These are phyloP conservation scores for Xanthoconium stramineum DNA, from an alignment of 768 basidiomycete genomes.

Conservation along the genomic window DNA sequence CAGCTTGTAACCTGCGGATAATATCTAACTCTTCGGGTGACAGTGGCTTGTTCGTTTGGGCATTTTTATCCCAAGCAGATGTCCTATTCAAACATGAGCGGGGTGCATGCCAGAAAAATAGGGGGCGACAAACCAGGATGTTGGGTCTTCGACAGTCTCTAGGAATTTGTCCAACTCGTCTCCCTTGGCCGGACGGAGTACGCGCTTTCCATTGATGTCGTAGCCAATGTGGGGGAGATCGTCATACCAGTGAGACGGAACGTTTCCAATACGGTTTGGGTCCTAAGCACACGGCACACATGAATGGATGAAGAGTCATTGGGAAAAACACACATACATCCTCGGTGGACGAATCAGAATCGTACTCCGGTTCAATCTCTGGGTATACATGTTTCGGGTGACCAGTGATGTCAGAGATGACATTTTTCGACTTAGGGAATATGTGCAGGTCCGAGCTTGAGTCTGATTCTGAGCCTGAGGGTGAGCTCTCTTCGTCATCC, in stretches of 20 bases:
- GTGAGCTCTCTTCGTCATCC: slow-evolving; percentile 37
- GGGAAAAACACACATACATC: slow-evolving; percentile 53
- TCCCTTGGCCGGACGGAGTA: slow-evolving; percentile 89
- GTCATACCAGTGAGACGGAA: slow-evolving; percentile 99
- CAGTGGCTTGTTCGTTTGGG: slow-evolving; percentile 82
- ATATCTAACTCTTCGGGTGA: slow-evolving; percentile 92
- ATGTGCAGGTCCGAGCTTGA: slow-evolving; percentile 50
- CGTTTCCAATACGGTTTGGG: slow-evolving; percentile 91
- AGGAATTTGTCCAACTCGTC: slow-evolving; percentile 98
- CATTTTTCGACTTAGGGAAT: slow-evolving; percentile 61
- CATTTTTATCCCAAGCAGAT: slow-evolving; percentile 85
- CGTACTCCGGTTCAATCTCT: slow-evolving; percentile 87
- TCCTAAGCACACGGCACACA: slow-evolving; percentile 45
- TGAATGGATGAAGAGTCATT: slow-evolving; percentile 2
- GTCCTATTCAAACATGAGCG: slow-evolving; percentile 53
- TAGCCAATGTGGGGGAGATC: slow-evolving; percentile 99
- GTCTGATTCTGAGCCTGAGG: slow-evolving; percentile 29
- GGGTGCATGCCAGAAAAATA: not conserved
- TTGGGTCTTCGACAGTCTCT: slow-evolving; percentile 87
- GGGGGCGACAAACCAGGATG: slow-evolving; percentile 63
- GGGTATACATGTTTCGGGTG: slow-evolving; percentile 80
- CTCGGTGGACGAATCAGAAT: slow-evolving; percentile 89
- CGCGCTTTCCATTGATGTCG: slow-evolving; percentile 89
- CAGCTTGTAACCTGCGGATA: slow-evolving; percentile 83
- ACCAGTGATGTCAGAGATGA: slow-evolving; percentile 82